Evolutionary conservation across 192 early-diverging fungal genomes (phyloP).

Genomic region (Mortierella antarctica): DNA sequence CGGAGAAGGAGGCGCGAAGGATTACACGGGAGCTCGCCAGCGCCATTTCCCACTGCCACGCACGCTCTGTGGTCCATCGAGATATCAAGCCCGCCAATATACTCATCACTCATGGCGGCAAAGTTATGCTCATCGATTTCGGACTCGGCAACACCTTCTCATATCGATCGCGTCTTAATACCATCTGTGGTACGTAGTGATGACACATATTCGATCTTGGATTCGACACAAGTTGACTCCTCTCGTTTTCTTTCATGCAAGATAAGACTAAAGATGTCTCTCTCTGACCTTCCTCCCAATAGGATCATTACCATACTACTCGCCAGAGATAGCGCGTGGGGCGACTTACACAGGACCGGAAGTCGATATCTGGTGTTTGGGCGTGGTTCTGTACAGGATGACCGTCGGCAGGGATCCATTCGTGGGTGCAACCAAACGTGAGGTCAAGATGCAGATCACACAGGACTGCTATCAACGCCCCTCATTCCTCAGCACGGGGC

Average conservation of each 20-base stretch:
- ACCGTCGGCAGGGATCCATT: constrained; percentile 67
- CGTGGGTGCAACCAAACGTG: constrained; percentile 60
- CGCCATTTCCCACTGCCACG: constrained; percentile 80
- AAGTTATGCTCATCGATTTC: constrained; percentile 92
- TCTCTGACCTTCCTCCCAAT: constrained; percentile 5
- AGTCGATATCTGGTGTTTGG: constrained; percentile 96
- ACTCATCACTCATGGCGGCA: constrained; percentile 76
- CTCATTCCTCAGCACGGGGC: constrained; percentile 42
- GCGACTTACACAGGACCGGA: constrained; percentile 94
- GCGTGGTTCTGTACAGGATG: constrained; percentile 91
- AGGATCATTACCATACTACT: constrained; percentile 88
- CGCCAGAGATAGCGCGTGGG: constrained; percentile 92
- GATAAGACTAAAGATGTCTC: not conserved
- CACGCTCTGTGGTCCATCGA: constrained; percentile 80
- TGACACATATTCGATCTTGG: not conserved
- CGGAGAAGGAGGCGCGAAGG: constrained; percentile 86
- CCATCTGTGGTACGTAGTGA: constrained; percentile 81
- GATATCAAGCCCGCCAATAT: constrained; percentile 91
- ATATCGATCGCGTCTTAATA: constrained; percentile 71
- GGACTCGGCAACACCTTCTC: constrained; percentile 89
- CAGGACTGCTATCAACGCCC: constrained; percentile 56
- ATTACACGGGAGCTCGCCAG: constrained; percentile 88
- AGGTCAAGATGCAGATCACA: constrained; percentile 61
- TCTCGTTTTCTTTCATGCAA: not conserved
- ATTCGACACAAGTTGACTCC: not conserved